Base-by-base conservation (phyloP, 2,329 filamentous ascomycete genomes). In the Neonectria neomacrospora region DNA sequence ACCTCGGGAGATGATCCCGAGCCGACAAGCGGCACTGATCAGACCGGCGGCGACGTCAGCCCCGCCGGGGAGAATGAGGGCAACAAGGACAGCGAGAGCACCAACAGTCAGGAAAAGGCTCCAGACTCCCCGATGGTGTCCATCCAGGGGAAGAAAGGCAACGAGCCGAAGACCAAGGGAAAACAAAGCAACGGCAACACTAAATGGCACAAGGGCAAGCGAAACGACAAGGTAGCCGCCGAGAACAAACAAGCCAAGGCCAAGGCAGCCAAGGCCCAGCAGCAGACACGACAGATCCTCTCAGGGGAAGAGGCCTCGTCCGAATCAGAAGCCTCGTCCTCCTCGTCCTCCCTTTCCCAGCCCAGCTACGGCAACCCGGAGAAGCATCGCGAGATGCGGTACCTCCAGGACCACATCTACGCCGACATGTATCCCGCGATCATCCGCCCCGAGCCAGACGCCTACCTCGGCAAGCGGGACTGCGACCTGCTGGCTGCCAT, bases 401-500 rank as follows among this genome's bases (percentile, higher is more conserved):
- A 80, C 64, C 71, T 80, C 28, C 72, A 73, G 16, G 61, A 71
- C 7, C 68, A 78, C 63, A 65, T 80, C 47, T 73, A 74, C 53
- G 60, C 63, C 5, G 50, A 67, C 7, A 65, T 80, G 5, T 79
- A 79, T 65, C 77, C 77, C 0, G 39, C 67, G 1, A 58, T 58
- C 6, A 60, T 73, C 6, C 20, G 64, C 14, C 67, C 68, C 1
- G 23, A 70, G 37, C 66, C 73, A 1, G 71, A 76, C 30, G 68
- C 64, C 22, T 58, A 70, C 65, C 73, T 77, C 34, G 66, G 68
- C 52, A 62, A 71, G 53, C 66, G 66, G 20, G 78, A 81, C 63
- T 77, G 76, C 34, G 68, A 73, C 14, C 69, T 81, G 5, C 74
- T 83, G 4, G 79, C 74, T 2, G 59, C 75, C 7, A 67, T 80